phyloP scores from a whole-genome alignment of 495 filamentous ascomycete genomes.

The Usnea hakonensis region DNA sequence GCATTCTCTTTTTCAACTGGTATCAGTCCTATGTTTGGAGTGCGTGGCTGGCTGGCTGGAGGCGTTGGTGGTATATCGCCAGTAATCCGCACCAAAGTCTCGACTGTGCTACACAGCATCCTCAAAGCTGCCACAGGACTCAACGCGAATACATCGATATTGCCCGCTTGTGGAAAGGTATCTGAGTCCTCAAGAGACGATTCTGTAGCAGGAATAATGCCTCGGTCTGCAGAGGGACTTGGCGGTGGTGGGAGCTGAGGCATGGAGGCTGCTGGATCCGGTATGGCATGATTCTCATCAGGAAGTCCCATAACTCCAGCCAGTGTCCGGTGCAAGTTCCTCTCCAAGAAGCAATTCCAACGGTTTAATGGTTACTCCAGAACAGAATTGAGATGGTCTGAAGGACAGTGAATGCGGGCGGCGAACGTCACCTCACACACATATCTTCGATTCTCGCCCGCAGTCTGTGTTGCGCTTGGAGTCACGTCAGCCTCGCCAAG shows the following conservation, averaged over 20 bases:
- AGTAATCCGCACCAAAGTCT: conserved; percentile 61
- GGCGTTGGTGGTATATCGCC: conserved; percentile 71
- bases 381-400: background rate
- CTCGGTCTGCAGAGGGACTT: conserved; percentile 26
- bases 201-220: conserved; percentile 10
- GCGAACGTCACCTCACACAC: background rate
- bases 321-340: background rate
- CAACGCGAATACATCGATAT: conserved; percentile 61
- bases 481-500: background rate
- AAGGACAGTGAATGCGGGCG: background rate
- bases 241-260: conserved; percentile 24
- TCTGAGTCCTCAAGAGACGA: conserved; percentile 19
- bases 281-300: background rate
- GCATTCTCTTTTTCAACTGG: conserved; percentile 53
- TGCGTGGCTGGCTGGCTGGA: conserved; percentile 49
- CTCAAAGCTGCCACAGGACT: conserved; percentile 68
- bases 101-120: conserved; percentile 63
- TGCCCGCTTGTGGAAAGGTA: conserved; percentile 19
- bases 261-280: background rate
- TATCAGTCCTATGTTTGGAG: conserved; percentile 50
- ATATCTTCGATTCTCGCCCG: background rate
- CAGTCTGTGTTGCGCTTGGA: background rate
- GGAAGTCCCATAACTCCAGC: background rate
- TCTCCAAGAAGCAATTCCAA: background rate
- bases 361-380: background rate